phyloP scores from a whole-genome alignment of 169 alveolate species.

The Eimeria maxima region DNA sequence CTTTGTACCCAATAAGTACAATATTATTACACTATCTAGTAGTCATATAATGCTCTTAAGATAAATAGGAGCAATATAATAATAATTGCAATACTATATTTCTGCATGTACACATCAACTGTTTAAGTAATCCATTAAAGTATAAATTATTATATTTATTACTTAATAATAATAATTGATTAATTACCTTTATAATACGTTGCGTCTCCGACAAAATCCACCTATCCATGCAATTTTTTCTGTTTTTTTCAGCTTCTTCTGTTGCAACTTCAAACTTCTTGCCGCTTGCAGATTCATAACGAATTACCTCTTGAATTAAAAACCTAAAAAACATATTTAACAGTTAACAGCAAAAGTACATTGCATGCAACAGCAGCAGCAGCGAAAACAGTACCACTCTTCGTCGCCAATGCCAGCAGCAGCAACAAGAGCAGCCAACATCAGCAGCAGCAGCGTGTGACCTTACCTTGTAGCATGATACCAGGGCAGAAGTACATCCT shows the following conservation, averaged over 20 bases:
- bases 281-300: constrained; percentile 93
- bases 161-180: too few relatives aligned
- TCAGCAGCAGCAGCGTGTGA: neutral
- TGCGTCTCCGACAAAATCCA: constrained; percentile 97
- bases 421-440: neutral
- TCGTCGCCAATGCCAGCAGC: neutral
- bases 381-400: neutral
- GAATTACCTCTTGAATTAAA: constrained; percentile 96
- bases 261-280: constrained; percentile 89
- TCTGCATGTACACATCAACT: too few relatives aligned
- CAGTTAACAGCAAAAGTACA: too few relatives aligned
- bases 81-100: too few relatives aligned
- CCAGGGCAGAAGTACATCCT: constrained; percentile 99
- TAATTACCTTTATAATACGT: constrained; percentile 84
- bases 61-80: too few relatives aligned
- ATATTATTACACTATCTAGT: too few relatives aligned
- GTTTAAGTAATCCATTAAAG: too few relatives aligned
- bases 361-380: too few relatives aligned
- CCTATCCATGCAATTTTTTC: constrained; percentile 95
- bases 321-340: too few relatives aligned
- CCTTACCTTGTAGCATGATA: constrained; percentile 94
- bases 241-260: constrained; percentile 76
- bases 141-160: too few relatives aligned
- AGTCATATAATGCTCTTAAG: too few relatives aligned
- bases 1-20: too few relatives aligned